Evolutionary conservation across 495 filamentous ascomycete genomes (phyloP).

Genomic region (Hypoxylon fuscum): DNA sequence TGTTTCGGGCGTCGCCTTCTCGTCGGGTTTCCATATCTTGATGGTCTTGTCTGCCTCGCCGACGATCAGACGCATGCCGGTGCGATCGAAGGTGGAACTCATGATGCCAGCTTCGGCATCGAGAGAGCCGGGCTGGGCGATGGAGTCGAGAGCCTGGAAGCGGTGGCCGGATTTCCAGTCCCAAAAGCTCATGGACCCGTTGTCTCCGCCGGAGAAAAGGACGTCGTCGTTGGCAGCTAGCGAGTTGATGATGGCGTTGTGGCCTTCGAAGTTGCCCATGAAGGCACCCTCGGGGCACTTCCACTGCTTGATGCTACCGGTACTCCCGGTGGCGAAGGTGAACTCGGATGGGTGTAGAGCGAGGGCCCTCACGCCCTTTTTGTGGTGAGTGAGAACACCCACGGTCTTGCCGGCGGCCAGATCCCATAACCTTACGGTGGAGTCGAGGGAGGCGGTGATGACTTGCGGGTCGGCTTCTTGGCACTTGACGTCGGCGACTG

Average conservation of each 20-base stretch:
- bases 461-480: constrained; percentile 98
- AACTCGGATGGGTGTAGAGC: constrained; percentile 91
- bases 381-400: constrained; percentile 97
- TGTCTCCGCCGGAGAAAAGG: constrained; percentile 93
- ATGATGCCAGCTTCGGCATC: constrained; percentile 96
- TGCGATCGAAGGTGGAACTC: constrained; percentile 88
- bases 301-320: constrained; percentile 98
- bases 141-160: constrained; percentile 87
- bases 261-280: constrained; percentile 99
- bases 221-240: constrained; percentile 94
- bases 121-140: constrained; percentile 90
- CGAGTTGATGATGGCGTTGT: constrained; percentile 95
- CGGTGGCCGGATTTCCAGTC: constrained; percentile 98
- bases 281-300: constrained; percentile 98
- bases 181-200: constrained; percentile 97
- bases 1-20: constrained; percentile 86
- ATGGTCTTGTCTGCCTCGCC: constrained; percentile 98
- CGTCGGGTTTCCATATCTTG: constrained; percentile 96
- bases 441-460: constrained; percentile 89
- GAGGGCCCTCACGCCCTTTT: constrained; percentile 92
- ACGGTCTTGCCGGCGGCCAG: constrained; percentile 95
- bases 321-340: constrained; percentile 92
- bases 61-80: constrained; percentile 86
- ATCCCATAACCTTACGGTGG: constrained; percentile 95
- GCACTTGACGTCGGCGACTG: constrained; percentile 86